phyloP scores from a whole-genome alignment of 305 asterid species.

The Fraxinus sp. region DNA sequence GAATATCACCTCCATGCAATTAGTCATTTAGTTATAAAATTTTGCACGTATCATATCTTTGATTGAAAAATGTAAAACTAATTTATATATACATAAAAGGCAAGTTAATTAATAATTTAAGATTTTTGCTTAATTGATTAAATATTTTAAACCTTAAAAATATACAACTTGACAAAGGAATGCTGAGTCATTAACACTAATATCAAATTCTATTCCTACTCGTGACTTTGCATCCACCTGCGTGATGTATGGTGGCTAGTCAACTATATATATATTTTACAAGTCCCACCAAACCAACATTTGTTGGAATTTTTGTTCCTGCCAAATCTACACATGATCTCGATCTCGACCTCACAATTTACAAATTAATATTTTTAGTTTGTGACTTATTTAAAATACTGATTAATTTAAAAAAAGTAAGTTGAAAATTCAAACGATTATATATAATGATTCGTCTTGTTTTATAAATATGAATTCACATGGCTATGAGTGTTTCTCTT shows the following conservation, averaged over 20 bases:
- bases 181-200: slow-evolving; percentile 26
- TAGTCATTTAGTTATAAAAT: no score
- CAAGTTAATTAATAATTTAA: not conserved
- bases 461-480: not conserved
- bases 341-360: slow-evolving; percentile 9
- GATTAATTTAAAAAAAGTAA: not conserved
- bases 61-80: no score
- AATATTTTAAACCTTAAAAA: not conserved
- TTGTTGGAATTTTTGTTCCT: slow-evolving; percentile 8
- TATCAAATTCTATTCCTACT: slow-evolving; percentile 13
- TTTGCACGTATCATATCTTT: not conserved
- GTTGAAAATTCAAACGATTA: not conserved
- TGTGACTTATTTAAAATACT: not conserved
- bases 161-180: not conserved
- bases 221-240: slow-evolving; percentile 34
- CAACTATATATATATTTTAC: slow-evolving; percentile 6
- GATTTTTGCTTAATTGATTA: not conserved
- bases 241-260: slow-evolving; percentile 23
- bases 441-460: not conserved
- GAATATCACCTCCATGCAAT: not conserved
- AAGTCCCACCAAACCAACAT: slow-evolving; percentile 22
- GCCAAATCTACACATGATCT: slow-evolving; percentile 1
- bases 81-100: not conserved
- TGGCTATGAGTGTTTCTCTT: no score
- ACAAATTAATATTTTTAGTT: slow-evolving; percentile 16